Conservation (phyloP, 148 eudicot species). For the Spergularia marina region DNA sequence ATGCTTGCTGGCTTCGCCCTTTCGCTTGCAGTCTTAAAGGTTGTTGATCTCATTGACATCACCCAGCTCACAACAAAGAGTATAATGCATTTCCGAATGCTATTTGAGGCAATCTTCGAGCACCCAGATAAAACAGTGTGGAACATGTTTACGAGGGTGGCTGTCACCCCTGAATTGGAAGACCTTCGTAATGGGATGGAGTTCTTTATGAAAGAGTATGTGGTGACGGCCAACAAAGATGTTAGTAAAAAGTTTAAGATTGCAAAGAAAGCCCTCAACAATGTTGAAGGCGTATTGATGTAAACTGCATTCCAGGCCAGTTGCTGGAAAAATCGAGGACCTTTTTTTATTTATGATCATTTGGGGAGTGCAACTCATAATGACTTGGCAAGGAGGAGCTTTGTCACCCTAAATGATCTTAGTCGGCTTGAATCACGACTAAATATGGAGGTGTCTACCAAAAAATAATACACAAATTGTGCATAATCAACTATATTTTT, state of each 20-base stretch:
- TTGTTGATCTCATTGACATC: slow-evolving; percentile 56
- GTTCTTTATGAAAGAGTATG: slow-evolving; percentile 65
- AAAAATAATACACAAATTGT: no score
- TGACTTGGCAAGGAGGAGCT: no score
- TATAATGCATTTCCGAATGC: slow-evolving; percentile 82
- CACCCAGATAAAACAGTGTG: slow-evolving; percentile 59
- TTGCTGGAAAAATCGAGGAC: no score
- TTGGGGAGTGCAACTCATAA: no score
- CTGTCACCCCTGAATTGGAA: slow-evolving; percentile 68
- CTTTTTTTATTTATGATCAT: no score
- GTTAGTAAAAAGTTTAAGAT: slow-evolving; percentile 51
- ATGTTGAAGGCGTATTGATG: slow-evolving; percentile 58
- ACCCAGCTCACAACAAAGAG: slow-evolving; percentile 54
- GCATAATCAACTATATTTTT: no score
- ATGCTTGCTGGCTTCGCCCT: slow-evolving; percentile 71
- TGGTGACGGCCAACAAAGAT: slow-evolving; percentile 36
- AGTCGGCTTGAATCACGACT: no score
- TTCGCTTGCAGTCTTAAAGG: slow-evolving; percentile 75
- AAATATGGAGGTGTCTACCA: no score
- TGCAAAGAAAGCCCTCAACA: slow-evolving; percentile 81
- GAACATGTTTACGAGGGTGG: slow-evolving; percentile 77
- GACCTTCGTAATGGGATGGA: slow-evolving; percentile 61
- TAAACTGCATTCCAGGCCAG: slow-evolving; percentile 20
- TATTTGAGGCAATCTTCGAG: slow-evolving; percentile 71
- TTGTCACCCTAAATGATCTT: no score